Base-by-base conservation (phyloP, 23 red algal species). In the Gracilaria vermiculophylla region DNA sequence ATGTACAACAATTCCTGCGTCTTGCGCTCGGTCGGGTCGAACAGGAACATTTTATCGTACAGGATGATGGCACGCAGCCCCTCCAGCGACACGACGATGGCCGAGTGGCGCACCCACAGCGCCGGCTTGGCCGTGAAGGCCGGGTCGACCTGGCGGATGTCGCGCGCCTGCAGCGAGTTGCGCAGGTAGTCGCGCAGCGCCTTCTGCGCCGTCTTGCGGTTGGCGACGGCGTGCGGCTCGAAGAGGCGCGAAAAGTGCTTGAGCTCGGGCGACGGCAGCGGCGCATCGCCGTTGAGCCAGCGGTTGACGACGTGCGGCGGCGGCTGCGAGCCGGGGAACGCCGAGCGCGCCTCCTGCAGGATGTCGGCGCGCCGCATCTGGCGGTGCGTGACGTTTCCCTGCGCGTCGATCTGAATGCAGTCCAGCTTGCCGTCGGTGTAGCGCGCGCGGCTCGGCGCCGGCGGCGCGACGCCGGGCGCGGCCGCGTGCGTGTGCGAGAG, bases 111-210 rank as follows among this genome's bases (percentile, higher is more conserved):
- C 1, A 97, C 94, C 94, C 94, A 97, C 23, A 97, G 43, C 29
- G 94, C 88, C 37, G 94, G 94, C 71, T 97, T 97, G 21, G 88
- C 81, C 21, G 37, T 66, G 44, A 97, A 97, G 16, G 94, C 87
- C 48, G 94, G 94, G 54, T 97, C 94, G 15, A 97, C 87, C 54
- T 97, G 94, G 11, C 94, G 88, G 31, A 97, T 92, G 69, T 97
- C 94, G 20, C 94, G 94, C 39, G 89, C 64, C 71, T 97, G 94
- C 20, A 97, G 60, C 36, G 69, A 73, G 33, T 87, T 92, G 37
- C 80, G 74, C n/a, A 94, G 53, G 49, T 88, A 94, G 41, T 94
- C 74, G 29, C 82, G 66, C 25, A 94, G 82, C 2, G 74, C 73
- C 60, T 94, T 94, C 12, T 83, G 69, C 15, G 51, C 81, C 5